Evolutionary conservation across 2,329 filamentous ascomycete genomes (phyloP).

Genomic region (Aspergillus quadricinctus): DNA sequence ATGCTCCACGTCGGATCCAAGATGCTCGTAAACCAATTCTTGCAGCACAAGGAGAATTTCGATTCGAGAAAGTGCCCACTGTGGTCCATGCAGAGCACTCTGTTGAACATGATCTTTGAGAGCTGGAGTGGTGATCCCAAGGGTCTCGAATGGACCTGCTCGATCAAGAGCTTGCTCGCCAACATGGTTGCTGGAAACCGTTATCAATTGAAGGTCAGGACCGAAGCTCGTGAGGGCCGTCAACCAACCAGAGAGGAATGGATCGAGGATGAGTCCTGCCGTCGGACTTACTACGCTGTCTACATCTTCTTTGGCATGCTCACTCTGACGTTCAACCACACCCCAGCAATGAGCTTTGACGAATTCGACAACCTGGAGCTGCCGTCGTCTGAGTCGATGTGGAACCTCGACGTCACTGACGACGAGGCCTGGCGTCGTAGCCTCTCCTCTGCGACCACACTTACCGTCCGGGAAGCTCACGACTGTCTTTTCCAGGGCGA

Average conservation of each 20-base stretch:
- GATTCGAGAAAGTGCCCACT: constrained; percentile 95
- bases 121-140: constrained; percentile 99
- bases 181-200: constrained; percentile 98
- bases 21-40: constrained; percentile 91
- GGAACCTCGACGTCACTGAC: constrained; percentile 78
- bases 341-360: constrained; percentile 95
- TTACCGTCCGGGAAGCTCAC: constrained; percentile 90
- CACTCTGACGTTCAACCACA: constrained; percentile 96
- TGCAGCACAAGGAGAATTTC: constrained; percentile 98
- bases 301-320: constrained; percentile 98
- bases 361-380: constrained; percentile 92
- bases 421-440: constrained; percentile 81
- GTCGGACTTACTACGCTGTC: constrained; percentile 94
- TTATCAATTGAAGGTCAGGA: constrained; percentile 90
- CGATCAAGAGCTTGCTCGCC: constrained; percentile 94
- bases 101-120: constrained; percentile 98
- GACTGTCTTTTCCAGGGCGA: constrained; percentile 95
- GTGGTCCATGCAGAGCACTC: constrained; percentile 96
- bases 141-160: constrained; percentile 96
- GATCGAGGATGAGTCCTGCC: constrained; percentile 94
- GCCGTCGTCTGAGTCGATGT: constrained; percentile 88
- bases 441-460: constrained; percentile 63
- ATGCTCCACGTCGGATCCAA: constrained; percentile 97
- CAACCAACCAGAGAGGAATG: constrained; percentile 80
- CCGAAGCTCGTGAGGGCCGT: constrained; percentile 74